Conservation (phyloP, 129 eudicot genomes). For the Dittrichia graveolens region DNA sequence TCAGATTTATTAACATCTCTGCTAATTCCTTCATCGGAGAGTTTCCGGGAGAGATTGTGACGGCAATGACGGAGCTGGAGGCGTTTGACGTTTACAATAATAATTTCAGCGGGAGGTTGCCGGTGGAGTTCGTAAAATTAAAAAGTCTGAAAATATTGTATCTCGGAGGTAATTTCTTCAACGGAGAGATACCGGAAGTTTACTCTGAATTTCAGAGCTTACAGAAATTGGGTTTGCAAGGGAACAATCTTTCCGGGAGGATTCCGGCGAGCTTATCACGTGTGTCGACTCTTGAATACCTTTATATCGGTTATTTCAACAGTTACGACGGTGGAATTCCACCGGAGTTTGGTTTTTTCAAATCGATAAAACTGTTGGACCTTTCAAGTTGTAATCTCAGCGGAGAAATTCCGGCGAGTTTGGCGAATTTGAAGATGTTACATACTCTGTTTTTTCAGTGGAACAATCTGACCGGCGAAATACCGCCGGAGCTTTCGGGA, state of each 20-base stretch:
- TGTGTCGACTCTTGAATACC: conserved; percentile 44
- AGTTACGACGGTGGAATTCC: conserved; percentile 73
- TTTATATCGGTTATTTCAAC: conserved; percentile 62
- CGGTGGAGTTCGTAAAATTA: conserved; percentile 47
- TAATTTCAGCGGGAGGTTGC: conserved; percentile 62
- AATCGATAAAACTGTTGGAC: conserved; percentile 47
- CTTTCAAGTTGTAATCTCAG: conserved; percentile 55
- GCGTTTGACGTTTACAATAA: conserved; percentile 67
- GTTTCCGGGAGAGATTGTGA: conserved; percentile 50
- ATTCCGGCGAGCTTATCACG: conserved; percentile 61
- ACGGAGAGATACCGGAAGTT: conserved; percentile 65
- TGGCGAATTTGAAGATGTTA: conserved; percentile 56
- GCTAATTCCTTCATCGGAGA: conserved; percentile 44
- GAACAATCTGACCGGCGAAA: conserved; percentile 58
- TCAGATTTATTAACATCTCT: conserved; percentile 59
- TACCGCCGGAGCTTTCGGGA: conserved; percentile 66
- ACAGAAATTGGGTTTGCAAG: conserved; percentile 49
- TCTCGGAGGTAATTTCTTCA: conserved; percentile 79
- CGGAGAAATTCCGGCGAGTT: conserved; percentile 71
- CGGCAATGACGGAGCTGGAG: conserved; percentile 49
- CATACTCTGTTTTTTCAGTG: conserved; percentile 68
- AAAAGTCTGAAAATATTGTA: conserved; percentile 36
- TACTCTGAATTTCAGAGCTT: conserved; percentile 48
- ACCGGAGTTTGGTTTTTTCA: conserved; percentile 55
- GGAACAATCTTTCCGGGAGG: conserved; percentile 58